phyloP scores from a whole-genome alignment of 1,139 yeast genomes.

The Pneumocystis jirovecii region DNA sequence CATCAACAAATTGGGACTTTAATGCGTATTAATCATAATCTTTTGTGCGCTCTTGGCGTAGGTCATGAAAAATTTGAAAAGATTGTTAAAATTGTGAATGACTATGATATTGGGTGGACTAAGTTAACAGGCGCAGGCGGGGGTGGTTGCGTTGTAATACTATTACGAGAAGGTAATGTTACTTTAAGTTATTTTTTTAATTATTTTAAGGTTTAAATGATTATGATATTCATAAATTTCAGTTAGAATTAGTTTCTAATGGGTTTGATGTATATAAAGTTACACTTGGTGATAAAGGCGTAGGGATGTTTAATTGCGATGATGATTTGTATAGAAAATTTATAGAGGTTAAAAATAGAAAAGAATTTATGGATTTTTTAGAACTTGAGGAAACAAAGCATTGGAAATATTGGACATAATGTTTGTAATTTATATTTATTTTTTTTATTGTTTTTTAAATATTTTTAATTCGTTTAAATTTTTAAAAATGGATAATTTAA shows the following conservation, averaged over 20 bases:
- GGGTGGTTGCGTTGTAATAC: conserved; percentile 94
- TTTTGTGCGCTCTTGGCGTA: conserved; percentile 74
- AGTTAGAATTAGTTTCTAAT: conserved; percentile 24
- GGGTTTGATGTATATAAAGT: conserved; percentile 75
- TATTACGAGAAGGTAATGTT: conserved; percentile 37
- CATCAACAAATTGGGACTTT: conserved; percentile 37
- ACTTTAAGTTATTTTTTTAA: conserved; percentile 18
- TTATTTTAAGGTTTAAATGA: conserved; percentile 14
- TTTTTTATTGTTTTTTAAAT: background rate
- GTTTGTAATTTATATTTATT: background rate
- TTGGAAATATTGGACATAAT: conserved; percentile 48
- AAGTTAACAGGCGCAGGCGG: conserved; percentile 98
- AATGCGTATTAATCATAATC: conserved; percentile 77
- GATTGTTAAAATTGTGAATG: conserved; percentile 50
- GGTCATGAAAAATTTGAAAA: conserved; percentile 78
- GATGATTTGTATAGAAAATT: conserved; percentile 24
- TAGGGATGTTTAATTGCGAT: conserved; percentile 34
- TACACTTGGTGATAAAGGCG: conserved; percentile 81
- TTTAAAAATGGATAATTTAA: background rate
- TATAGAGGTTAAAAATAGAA: conserved; percentile 27
- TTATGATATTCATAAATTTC: conserved; percentile 27
- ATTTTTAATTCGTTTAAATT: background rate
- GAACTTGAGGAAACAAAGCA: conserved; percentile 30
- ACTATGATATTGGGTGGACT: conserved; percentile 59
- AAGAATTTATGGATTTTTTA: conserved; percentile 34